phyloP scores from a whole-genome alignment of 2,329 filamentous ascomycete genomes.

The Shiraia sp. region DNA sequence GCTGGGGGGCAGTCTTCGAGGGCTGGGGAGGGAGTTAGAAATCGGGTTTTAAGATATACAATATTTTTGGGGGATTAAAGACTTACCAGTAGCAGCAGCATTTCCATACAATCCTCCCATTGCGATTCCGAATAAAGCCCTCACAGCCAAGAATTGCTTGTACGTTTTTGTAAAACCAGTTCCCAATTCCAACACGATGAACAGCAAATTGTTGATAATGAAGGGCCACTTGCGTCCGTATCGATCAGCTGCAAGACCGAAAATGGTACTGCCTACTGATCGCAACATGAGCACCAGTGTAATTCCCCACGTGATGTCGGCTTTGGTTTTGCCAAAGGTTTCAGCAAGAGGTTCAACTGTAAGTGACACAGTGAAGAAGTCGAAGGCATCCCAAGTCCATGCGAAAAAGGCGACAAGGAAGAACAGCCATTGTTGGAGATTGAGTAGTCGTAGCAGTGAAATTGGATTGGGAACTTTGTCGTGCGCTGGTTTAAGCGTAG shows the following conservation, averaged over 20 bases:
- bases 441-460: constrained; percentile 55
- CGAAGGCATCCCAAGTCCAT: constrained; percentile 58
- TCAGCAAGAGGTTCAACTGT: constrained; percentile 59
- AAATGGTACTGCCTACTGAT: constrained; percentile 61
- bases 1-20: constrained; percentile 64
- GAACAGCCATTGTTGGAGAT: constrained; percentile 62
- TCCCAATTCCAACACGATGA: constrained; percentile 63
- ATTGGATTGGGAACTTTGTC: constrained; percentile 59
- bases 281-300: constrained; percentile 59
- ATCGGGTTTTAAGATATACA: too few species aligned
- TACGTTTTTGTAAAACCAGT: constrained; percentile 64
- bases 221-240: constrained; percentile 63
- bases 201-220: constrained; percentile 63
- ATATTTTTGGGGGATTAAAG: neutral
- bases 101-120: constrained; percentile 68
- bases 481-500: constrained; percentile 61
- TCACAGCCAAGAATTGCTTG: constrained; percentile 60
- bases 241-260: constrained; percentile 58
- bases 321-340: constrained; percentile 57
- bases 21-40: too few species aligned
- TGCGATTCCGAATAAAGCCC: constrained; percentile 65
- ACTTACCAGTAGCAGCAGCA: constrained; percentile 57
- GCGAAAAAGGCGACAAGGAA: constrained; percentile 54
- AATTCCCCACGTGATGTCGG: constrained; percentile 64
- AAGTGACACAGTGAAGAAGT: constrained; percentile 66